phyloP scores from a whole-genome alignment of 208 protist species.

The Porcisia deanei region DNA sequence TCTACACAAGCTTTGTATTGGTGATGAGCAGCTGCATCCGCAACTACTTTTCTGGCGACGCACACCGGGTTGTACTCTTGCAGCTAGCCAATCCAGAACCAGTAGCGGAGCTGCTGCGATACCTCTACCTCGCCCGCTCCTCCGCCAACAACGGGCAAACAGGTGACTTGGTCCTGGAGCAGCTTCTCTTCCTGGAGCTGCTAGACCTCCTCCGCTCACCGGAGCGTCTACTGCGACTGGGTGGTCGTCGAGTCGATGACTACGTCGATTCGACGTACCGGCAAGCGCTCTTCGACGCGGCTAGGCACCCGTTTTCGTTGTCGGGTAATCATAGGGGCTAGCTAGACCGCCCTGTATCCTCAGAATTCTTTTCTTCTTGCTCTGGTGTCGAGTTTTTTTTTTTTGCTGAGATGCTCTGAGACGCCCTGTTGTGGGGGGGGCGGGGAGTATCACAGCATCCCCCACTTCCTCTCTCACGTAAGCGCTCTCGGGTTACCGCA shows the following conservation, averaged over 20 bases:
- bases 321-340: neutral
- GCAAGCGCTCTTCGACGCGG: slow-evolving; percentile 25
- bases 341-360: neutral
- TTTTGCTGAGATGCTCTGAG: slow-evolving; percentile 5
- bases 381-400: neutral
- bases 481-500: neutral
- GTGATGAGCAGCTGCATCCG: slow-evolving; percentile 63
- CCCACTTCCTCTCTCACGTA: neutral
- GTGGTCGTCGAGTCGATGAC: slow-evolving; percentile 58
- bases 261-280: slow-evolving; percentile 36
- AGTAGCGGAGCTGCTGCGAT: slow-evolving; percentile 49
- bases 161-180: slow-evolving; percentile 55
- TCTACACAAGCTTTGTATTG: slow-evolving; percentile 83
- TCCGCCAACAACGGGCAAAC: slow-evolving; percentile 43
- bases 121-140: slow-evolving; percentile 59
- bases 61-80: slow-evolving; percentile 46
- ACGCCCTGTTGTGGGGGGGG: neutral
- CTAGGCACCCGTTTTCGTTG: slow-evolving; percentile 37
- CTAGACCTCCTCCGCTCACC: slow-evolving; percentile 67
- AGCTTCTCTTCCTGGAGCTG: slow-evolving; percentile 74
- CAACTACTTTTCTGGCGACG: slow-evolving; percentile 46
- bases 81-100: slow-evolving; percentile 64
- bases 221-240: slow-evolving; percentile 39
- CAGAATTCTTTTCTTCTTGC: slow-evolving; percentile 7
- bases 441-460: neutral